A percentile compares a stretch with the other conserved stretches of the same genome.
phyloP scores from a whole-genome alignment of 1,284 basidiomycete genomes.

The Malassezia arunalokei region DNA sequence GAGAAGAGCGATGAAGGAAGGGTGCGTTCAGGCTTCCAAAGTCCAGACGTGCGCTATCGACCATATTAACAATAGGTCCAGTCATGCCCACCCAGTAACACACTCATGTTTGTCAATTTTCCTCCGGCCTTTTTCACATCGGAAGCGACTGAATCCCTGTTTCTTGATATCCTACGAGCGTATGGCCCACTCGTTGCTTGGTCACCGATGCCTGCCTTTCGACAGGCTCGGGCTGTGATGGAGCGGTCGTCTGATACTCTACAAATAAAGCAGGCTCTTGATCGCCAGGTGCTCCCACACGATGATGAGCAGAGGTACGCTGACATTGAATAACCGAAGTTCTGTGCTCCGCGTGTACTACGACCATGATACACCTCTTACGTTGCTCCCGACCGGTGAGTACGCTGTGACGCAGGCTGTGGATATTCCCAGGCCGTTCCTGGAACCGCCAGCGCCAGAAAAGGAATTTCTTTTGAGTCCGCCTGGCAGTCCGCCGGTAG shows the following conservation, averaged over 20 bases:
- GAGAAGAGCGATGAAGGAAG: conserved; percentile 64
- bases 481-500: conserved; percentile 91
- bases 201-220: conserved; percentile 32
- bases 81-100: conserved; percentile 19
- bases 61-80: conserved; percentile 56
- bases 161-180: conserved; percentile 31
- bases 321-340: neutral
- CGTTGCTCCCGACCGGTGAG: neutral
- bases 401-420: neutral
- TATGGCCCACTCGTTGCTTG: conserved; percentile 36
- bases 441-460: conserved; percentile 12
- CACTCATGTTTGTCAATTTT: conserved; percentile 34
- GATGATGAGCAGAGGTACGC: conserved; percentile 19
- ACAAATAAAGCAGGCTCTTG: conserved; percentile 28
- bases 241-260: conserved; percentile 21
- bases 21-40: conserved; percentile 81
- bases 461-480: conserved; percentile 83
- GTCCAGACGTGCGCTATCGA: conserved; percentile 60
- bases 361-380: neutral
- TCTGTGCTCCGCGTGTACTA: conserved; percentile 11
- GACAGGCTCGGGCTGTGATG: conserved; percentile 30
- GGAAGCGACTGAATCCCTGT: conserved; percentile 17
- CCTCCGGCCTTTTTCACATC: conserved; percentile 32
- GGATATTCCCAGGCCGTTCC: neutral
- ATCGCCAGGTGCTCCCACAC: conserved; percentile 27